A percentile compares a stretch with the other conserved stretches of the same genome.
Evolutionary conservation across 192 early-diverging fungal genomes (phyloP).

Genomic region (Lunasporangiospora selenospora): DNA sequence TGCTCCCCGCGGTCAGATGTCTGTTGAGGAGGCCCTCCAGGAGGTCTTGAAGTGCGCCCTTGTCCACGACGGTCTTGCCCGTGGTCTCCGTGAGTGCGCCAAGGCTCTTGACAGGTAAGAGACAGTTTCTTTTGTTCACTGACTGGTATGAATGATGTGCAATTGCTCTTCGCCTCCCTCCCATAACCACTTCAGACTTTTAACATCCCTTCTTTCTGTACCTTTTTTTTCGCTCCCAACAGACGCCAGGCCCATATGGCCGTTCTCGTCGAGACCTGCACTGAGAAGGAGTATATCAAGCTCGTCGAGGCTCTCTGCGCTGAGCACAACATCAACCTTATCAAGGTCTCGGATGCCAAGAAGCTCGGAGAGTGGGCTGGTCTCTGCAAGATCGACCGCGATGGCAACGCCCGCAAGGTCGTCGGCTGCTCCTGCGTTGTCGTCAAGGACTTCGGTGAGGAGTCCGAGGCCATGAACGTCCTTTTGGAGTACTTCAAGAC

Average conservation of each 20-base stretch:
- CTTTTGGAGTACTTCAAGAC: constrained; percentile 79
- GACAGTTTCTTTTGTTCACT: no score
- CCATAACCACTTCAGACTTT: no score
- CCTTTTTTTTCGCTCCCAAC: background rate
- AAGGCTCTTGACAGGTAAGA: constrained; percentile 94
- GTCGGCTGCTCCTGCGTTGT: constrained; percentile 96
- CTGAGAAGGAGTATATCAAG: constrained; percentile 95
- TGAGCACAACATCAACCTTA: constrained; percentile 98
- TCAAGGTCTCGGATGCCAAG: constrained; percentile 97
- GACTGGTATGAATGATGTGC: no score
- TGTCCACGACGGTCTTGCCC: constrained; percentile 95
- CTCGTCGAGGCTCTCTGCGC: constrained; percentile 98
- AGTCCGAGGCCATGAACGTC: constrained; percentile 97
- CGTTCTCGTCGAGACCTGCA: constrained; percentile 95
- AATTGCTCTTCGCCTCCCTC: no score
- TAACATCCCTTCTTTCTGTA: no score
- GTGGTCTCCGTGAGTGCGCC: constrained; percentile 95
- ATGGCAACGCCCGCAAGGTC: constrained; percentile 98
- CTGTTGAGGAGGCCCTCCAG: constrained; percentile 98
- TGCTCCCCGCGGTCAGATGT: no score
- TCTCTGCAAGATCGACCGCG: constrained; percentile 99
- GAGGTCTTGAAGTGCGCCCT: constrained; percentile 96
- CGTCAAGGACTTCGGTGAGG: constrained; percentile 97
- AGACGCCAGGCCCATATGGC: constrained; percentile 95
- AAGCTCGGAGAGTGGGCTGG: constrained; percentile 99